Conservation (phyloP, 129 eudicot genomes). For the Solidago caesia region DNA sequence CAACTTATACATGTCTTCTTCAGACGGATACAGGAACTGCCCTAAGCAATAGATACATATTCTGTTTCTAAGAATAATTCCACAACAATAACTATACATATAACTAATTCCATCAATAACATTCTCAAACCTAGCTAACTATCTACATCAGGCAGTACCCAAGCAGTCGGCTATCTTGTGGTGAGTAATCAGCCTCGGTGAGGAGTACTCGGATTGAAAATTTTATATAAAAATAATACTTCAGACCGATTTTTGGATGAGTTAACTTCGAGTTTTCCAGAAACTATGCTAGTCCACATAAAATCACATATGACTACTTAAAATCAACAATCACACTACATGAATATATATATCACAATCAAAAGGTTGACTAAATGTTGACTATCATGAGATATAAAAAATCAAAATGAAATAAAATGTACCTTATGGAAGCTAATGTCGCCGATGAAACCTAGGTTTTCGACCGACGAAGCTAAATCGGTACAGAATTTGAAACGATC, state of each 20-base stretch:
- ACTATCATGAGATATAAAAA: too few relatives aligned
- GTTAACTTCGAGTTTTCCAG: too few relatives aligned
- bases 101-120: not conserved
- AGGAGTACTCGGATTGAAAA: not conserved
- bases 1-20: conserved; percentile 76
- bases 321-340: too few relatives aligned
- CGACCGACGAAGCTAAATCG: conserved; percentile 55
- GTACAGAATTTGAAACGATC: conserved; percentile 58
- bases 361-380: too few relatives aligned
- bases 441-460: conserved; percentile 47
- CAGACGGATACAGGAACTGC: conserved; percentile 89
- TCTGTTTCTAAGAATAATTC: conserved; percentile 46
- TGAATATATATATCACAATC: too few relatives aligned
- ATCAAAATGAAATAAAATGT: not conserved
- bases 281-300: too few relatives aligned
- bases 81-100: conserved; percentile 30
- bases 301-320: too few relatives aligned
- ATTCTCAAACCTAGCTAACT: conserved; percentile 1
- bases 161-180: too few relatives aligned
- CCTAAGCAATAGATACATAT: conserved; percentile 51
- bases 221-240: not conserved
- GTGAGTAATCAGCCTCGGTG: too few relatives aligned
- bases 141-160: too few relatives aligned
- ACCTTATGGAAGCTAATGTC: conserved; percentile 71
- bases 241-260: too few relatives aligned